Base-by-base conservation (phyloP, 2,329 filamentous ascomycete genomes). In the Cadophora malorum region DNA sequence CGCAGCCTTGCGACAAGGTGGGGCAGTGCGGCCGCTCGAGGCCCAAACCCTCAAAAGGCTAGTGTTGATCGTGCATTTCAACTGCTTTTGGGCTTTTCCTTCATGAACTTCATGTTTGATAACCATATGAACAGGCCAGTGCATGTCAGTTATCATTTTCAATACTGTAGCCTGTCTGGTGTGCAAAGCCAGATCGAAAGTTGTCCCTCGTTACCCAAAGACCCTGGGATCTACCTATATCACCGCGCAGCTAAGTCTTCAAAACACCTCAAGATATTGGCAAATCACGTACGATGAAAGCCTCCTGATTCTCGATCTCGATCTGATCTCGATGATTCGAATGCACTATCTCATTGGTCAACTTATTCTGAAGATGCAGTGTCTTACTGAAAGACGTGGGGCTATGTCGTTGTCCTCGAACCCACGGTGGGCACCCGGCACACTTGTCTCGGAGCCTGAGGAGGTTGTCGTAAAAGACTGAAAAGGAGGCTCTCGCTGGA, bases 1-100 rank as follows among this genome's bases (percentile, higher is more conserved):
- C 41, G 41, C 70, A 72, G 70, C 72, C 67, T 72, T 68, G 70
- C 41, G 63, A 61, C 59, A 47, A 62, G 23, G 45, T 49, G 55
- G 31, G 55, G 55, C 55, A n/a, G 21, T 21, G 33, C 21, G 16
- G 53, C n/a, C n/a, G 31, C 33, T 41, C 10, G 52, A 55, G 41
- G 41, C 41, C 41, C 10, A 45, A 14, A 19, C 10, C 41, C 16
- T 14, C 41, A 45, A 16, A 16, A 5, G 8, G 12, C 41, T 5
- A 45, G 14, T 45, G 16, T 19, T 16, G 41, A 45, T 45, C 14
- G 10, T 45, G 41, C 41, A 19, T 45, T 19, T 19, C 41, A 45
- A 38, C 12, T 45, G 41, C 10, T 12, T 45, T 45, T 45, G 35
- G 14, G 4, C 12, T 14, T 5, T 45, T 45, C 41, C 16, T 45